Evolutionary conservation across 2,329 filamentous ascomycete species (phyloP).

Genomic region (Pseudogymnoascus sp.): DNA sequence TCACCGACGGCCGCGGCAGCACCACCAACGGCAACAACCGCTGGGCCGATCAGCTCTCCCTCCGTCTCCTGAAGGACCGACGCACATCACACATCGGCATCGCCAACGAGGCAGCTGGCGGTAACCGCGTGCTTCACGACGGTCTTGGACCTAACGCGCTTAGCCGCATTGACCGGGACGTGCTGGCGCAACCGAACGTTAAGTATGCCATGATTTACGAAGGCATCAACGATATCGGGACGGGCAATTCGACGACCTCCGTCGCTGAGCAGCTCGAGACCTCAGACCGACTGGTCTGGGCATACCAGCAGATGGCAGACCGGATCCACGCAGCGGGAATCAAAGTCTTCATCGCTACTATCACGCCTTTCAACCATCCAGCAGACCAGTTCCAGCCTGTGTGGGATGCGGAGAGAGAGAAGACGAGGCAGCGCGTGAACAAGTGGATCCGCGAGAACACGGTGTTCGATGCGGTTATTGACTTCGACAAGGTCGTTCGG

Average conservation of each 20-base stretch:
- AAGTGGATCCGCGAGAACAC: constrained; percentile 46
- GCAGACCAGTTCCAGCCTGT: constrained; percentile 36
- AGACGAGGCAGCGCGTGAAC: constrained; percentile 47
- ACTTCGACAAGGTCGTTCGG: constrained; percentile 49
- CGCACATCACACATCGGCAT: constrained; percentile 37
- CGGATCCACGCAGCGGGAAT: constrained; percentile 45
- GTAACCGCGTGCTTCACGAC: constrained; percentile 51
- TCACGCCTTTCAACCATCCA: constrained; percentile 46
- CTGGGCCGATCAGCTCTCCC: constrained; percentile 40
- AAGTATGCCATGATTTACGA: constrained; percentile 51
- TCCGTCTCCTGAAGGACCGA: constrained; percentile 33
- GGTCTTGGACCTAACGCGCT: constrained; percentile 51
- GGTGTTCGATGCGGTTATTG: constrained; percentile 51
- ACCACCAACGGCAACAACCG: constrained; percentile 49
- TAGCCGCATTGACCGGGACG: constrained; percentile 49
- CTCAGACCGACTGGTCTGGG: constrained; percentile 41
- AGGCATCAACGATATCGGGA: constrained; percentile 58
- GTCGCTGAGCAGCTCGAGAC: constrained; percentile 35
- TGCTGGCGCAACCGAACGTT: constrained; percentile 46
- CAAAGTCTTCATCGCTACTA: constrained; percentile 49
- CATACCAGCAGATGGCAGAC: constrained; percentile 47
- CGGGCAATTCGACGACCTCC: constrained; percentile 31
- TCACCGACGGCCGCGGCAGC: constrained; percentile 55
- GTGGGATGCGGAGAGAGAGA: constrained; percentile 41
- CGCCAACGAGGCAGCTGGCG: constrained; percentile 54